These are phyloP conservation scores for Echeveria elegans DNA, from an alignment of 164 flowering plant genomes.

Conservation along the genomic window DNA sequence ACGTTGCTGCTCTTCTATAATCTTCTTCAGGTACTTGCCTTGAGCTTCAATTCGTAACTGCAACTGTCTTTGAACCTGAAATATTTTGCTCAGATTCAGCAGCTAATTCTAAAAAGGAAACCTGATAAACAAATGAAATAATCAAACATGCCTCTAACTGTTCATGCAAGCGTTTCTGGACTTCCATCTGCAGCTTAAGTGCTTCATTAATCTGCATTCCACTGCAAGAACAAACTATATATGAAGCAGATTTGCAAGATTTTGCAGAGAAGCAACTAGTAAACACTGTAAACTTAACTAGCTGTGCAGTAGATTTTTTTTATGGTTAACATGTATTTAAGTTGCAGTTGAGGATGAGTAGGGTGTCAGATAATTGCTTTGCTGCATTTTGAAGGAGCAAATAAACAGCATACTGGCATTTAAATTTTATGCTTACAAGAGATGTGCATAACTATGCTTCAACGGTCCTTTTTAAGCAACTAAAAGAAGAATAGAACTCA, in stretches of 20 bases:
- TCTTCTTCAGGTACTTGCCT: slow-evolving; percentile 88
- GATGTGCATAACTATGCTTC: not conserved
- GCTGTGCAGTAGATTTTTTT: no score
- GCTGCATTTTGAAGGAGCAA: no score
- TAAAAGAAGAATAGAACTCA: slow-evolving; percentile 29
- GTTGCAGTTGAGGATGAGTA: no score
- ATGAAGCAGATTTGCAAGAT: not conserved
- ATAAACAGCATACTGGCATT: no score
- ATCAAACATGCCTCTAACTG: slow-evolving; percentile 66
- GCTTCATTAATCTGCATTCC: slow-evolving; percentile 90
- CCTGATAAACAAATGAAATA: slow-evolving; percentile 32
- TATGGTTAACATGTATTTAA: no score
- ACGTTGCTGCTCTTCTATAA: slow-evolving; percentile 88
- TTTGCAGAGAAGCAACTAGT: not conserved
- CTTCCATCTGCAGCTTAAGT: slow-evolving; percentile 90
- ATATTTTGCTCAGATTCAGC: not conserved
- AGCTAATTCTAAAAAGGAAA: slow-evolving; percentile 11
- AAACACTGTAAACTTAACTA: no score
- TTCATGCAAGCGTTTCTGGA: slow-evolving; percentile 85
- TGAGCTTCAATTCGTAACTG: slow-evolving; percentile 95
- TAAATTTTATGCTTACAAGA: no score
- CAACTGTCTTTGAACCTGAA: slow-evolving; percentile 87
- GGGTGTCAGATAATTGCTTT: no score
- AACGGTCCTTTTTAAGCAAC: not conserved
- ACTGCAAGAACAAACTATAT: slow-evolving; percentile 22